A percentile compares a stretch with the other conserved stretches of the same genome.
These are phyloP conservation scores for Cyclotella sp. DNA, from an alignment of 108 stramenopile genomes.

Conservation along the genomic window DNA sequence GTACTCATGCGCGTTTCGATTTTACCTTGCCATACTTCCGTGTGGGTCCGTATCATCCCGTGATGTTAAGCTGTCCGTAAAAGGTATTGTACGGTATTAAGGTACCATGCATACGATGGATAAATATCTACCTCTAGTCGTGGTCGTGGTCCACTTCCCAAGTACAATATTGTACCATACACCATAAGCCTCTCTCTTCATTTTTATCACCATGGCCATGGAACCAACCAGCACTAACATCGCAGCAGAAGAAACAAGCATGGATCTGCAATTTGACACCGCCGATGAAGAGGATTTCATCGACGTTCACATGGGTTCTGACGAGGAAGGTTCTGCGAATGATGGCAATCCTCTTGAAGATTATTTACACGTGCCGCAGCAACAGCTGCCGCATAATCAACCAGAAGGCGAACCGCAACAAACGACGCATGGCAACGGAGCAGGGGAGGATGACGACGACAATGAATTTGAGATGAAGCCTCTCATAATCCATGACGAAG, in stretches of 20 bases:
- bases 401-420: background rate
- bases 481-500: background rate
- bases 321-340: background rate
- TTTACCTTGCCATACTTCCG: too few species aligned
- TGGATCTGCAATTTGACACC: background rate
- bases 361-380: slow-evolving; percentile 10
- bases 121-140: too few species aligned
- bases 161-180: background rate
- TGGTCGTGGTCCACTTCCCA: background rate
- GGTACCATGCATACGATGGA: too few species aligned
- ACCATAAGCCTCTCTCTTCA: too few species aligned
- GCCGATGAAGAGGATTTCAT: slow-evolving; percentile 30
- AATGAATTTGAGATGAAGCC: slow-evolving; percentile 10
- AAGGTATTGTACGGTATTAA: too few species aligned
- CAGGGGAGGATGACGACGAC: slow-evolving; percentile 13
- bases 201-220: slow-evolving; percentile 1
- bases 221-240: background rate
- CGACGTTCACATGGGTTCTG: slow-evolving; percentile 14
- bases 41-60: too few species aligned
- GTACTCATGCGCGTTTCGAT: too few species aligned
- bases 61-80: too few species aligned
- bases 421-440: background rate
- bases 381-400: background rate
- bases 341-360: background rate
- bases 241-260: background rate